These are phyloP conservation scores for Diaporthe sp. DNA, from an alignment of 2,329 filamentous ascomycete genomes.

Conservation along the genomic window DNA sequence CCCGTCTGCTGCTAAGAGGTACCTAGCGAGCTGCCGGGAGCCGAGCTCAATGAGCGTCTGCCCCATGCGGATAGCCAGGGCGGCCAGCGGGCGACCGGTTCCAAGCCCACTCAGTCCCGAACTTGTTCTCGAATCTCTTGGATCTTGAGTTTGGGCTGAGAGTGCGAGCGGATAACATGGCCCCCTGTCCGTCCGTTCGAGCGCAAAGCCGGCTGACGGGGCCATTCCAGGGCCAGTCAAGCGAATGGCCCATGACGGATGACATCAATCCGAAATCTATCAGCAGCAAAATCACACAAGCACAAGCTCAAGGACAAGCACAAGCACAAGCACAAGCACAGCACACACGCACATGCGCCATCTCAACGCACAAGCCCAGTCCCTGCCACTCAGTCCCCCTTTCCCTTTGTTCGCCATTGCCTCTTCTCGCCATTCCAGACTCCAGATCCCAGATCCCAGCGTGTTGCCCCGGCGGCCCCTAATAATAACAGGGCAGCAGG, in stretches of 20 bases:
- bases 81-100: conserved; percentile 18
- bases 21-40: conserved; percentile 26
- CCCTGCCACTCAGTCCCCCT: not conserved
- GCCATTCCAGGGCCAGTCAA: conserved; percentile 11
- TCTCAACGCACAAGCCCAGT: conserved; percentile 14
- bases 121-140: conserved; percentile 34
- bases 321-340: not conserved
- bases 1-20: not conserved
- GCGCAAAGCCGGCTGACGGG: conserved; percentile 8
- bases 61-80: conserved; percentile 22
- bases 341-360: not conserved
- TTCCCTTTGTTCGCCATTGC: conserved; percentile 20
- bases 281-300: conserved; percentile 19
- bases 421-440: not conserved
- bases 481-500: conserved; percentile 31
- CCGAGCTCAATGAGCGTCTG: conserved; percentile 23
- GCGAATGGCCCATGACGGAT: conserved; percentile 20
- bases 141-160: not conserved
- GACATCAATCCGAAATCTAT: conserved; percentile 26
- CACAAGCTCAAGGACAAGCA: conserved; percentile 2
- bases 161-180: conserved; percentile 13
- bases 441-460: conserved; percentile 21
- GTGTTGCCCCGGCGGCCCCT: conserved; percentile 26
- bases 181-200: not conserved
- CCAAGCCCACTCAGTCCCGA: conserved; percentile 19